Base-by-base conservation (phyloP, 2,329 filamentous ascomycete genomes). In the Alternaria tenuissima region DNA sequence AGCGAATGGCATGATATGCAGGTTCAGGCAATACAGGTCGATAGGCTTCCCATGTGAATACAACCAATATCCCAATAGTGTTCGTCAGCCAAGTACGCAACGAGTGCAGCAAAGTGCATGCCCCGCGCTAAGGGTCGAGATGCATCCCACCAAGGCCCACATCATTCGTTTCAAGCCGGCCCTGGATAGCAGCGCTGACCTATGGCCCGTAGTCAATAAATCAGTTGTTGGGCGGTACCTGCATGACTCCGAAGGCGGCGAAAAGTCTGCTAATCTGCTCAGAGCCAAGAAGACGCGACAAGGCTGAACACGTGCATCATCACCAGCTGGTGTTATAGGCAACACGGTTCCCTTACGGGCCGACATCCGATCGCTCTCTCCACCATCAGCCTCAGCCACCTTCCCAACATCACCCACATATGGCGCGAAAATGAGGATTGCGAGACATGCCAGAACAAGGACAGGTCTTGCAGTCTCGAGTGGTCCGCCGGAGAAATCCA, bases 401-500 rank as follows among this genome's bases (percentile, higher is more conserved):
- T 52, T 55, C 58, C 39, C 55, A 63, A 63, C 59, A 54, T 55
- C 60, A 62, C 56, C 62, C 63, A 63, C 63, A 63, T 64, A 75
- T 76, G 74, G 73, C 70, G 64, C 66, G 59, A 72, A 68, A 61
- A 77, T 75, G 70, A 72, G 64, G 69, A 67, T 56, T 56, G 64
- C 53, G 61, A 70, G 69, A 72, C 61, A 78, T 78, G 75, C 72
- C 75, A 69, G 75, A 78, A 73, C 74, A 72, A 75, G 68, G 66
- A 57, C 65, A 73, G 67, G 67, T 74, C 59, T 64, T 76, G 65
- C 76, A 78, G 69, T 77, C 75, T 62, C 67, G 76, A 71, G 73
- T 78, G 65, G 76, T 78, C 59, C 75, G 76, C 56, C 65, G 76
- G 62, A 69, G 76, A 64, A 78, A 78, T 65, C 76, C 76, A 67